A percentile compares a stretch with the other conserved stretches of the same genome.
These are phyloP conservation scores for Gymnopilus junonius DNA, from an alignment of 768 basidiomycete genomes.

Conservation along the genomic window DNA sequence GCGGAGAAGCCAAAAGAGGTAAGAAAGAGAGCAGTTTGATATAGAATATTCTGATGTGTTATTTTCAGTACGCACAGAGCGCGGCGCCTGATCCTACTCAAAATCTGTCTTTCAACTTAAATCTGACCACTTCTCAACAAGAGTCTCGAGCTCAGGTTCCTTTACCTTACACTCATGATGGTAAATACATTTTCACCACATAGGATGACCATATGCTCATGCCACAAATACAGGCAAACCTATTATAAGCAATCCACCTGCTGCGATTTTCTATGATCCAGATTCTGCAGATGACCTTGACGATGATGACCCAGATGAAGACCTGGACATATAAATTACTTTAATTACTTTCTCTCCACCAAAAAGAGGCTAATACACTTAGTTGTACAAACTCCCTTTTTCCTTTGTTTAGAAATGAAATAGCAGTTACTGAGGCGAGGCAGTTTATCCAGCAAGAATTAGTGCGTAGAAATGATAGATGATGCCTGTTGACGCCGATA, in stretches of 20 bases:
- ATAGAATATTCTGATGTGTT: neutral
- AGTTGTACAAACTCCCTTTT: neutral
- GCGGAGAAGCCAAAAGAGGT: conserved; percentile 48
- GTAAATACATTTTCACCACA: conserved; percentile 36
- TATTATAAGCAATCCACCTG: conserved; percentile 27
- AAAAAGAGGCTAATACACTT: neutral
- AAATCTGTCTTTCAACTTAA: conserved; percentile 86
- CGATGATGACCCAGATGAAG: conserved; percentile 96
- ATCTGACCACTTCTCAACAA: conserved; percentile 81
- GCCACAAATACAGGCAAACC: conserved; percentile 37
- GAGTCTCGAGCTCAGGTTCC: conserved; percentile 81
- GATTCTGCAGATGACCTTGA: conserved; percentile 95
- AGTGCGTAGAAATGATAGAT: conserved; percentile 8
- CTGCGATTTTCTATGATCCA: conserved; percentile 84
- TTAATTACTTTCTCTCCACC: neutral
- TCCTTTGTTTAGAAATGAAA: neutral
- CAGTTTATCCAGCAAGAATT: neutral
- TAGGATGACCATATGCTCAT: neutral
- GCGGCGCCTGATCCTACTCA: conserved; percentile 62
- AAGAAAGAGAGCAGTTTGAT: neutral
- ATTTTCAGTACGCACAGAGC: conserved; percentile 1
- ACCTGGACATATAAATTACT: conserved; percentile 71
- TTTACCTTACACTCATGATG: conserved; percentile 89
- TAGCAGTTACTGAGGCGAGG: neutral
- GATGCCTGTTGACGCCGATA: conserved; percentile 1